Evolutionary conservation across 805 yeast species (phyloP).

Genomic region (Starmera caribaea): DNA sequence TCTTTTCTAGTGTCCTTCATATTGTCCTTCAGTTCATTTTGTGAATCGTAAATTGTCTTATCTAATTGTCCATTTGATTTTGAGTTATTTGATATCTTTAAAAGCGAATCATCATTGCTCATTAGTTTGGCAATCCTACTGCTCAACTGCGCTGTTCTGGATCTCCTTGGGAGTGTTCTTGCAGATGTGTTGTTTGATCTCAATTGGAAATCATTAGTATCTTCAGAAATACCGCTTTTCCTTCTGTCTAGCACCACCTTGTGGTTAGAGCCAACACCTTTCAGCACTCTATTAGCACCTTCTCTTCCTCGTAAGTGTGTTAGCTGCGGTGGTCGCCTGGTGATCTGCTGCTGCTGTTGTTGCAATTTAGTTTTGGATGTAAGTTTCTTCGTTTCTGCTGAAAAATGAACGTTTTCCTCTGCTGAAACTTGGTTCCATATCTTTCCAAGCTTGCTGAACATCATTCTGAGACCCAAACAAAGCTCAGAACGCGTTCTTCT

Average conservation of each 20-base stretch:
- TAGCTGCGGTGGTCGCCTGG: neutral
- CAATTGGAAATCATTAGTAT: no score
- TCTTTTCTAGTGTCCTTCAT: neutral
- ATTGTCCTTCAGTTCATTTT: neutral
- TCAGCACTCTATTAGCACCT: constrained; percentile 3
- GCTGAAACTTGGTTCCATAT: constrained; percentile 16
- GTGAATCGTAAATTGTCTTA: neutral
- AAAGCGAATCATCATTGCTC: no score
- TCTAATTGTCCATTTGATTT: neutral
- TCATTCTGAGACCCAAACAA: no score
- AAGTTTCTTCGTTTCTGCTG: constrained; percentile 5
- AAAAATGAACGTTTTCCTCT: constrained; percentile 8
- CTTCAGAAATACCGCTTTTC: no score
- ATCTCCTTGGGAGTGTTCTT: no score
- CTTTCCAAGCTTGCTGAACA: constrained; percentile 3
- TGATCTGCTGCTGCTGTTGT: neutral
- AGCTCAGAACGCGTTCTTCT: no score
- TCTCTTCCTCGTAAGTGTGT: constrained; percentile 10
- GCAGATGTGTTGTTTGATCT: no score
- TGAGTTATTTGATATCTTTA: no score
- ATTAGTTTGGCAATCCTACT: no score
- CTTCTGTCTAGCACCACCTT: no score
- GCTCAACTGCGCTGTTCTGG: no score
- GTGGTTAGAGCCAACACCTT: constrained; percentile 1
- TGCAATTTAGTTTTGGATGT: constrained; percentile 1